A percentile compares a stretch with the other conserved stretches of the same genome.
Conservation (phyloP, 257 asterid genomes). For the Coffea canephora region DNA sequence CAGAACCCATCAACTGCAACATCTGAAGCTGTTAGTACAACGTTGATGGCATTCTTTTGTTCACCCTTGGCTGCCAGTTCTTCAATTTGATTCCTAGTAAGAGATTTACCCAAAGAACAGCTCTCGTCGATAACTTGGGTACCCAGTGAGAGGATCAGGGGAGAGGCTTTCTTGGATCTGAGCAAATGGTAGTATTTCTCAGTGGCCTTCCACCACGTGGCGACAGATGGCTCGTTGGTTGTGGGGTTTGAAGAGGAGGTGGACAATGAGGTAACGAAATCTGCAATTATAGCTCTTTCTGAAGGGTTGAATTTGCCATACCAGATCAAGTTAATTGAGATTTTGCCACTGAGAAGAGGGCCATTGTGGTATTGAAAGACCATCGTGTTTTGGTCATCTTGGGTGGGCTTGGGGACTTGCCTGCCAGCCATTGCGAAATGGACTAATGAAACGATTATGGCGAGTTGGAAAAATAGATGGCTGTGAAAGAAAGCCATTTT, state of each 20-base stretch:
- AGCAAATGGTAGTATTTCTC: conserved; percentile 35
- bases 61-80: conserved; percentile 44
- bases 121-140: conserved; percentile 33
- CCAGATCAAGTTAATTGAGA: conserved; percentile 40
- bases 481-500: conserved; percentile 19
- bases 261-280: conserved; percentile 35
- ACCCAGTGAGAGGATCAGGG: conserved; percentile 27
- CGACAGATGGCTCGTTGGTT: conserved; percentile 37
- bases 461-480: background rate
- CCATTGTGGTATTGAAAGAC: conserved; percentile 44
- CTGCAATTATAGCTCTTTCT: conserved; percentile 32
- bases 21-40: conserved; percentile 49
- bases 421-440: conserved; percentile 16
- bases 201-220: conserved; percentile 45
- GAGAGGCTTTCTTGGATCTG: conserved; percentile 32
- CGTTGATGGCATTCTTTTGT: conserved; percentile 44
- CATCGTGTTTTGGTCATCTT: conserved; percentile 19
- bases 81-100: conserved; percentile 28
- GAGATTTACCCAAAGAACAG: conserved; percentile 49
- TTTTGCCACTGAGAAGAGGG: conserved; percentile 39
- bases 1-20: conserved; percentile 52
- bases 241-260: conserved; percentile 18
- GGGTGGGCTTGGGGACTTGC: conserved; percentile 10
- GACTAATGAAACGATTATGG: conserved; percentile 4
- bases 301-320: conserved; percentile 40